Conservation (phyloP, 345 rosid species). For the Orychophragmus violaceus region DNA sequence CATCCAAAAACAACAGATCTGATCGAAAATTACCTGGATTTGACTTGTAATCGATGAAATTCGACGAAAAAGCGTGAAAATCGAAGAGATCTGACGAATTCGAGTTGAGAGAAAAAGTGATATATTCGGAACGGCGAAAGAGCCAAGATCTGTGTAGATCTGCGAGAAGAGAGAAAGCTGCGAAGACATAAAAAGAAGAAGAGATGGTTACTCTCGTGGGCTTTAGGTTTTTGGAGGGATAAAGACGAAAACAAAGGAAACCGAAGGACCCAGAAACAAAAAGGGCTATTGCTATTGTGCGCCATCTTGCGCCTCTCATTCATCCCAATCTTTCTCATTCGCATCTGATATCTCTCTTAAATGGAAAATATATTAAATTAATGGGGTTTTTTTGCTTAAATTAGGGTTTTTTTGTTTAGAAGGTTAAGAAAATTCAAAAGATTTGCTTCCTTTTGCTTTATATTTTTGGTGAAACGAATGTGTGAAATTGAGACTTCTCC, state of each 20-base stretch:
- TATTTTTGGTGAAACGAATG: background rate
- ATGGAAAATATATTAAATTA: background rate
- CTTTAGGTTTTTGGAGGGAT: constrained; percentile 15
- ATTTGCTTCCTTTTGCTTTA: background rate
- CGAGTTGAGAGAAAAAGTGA: background rate
- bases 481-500: background rate
- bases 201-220: background rate
- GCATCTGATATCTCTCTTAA: constrained; percentile 5
- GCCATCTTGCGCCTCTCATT: constrained; percentile 19
- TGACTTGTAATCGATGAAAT: background rate
- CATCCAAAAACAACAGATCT: background rate
- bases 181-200: constrained; percentile 11
- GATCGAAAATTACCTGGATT: constrained; percentile 8
- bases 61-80: constrained; percentile 4
- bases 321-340: constrained; percentile 4
- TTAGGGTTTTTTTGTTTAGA: background rate
- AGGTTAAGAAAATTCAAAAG: background rate
- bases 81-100: constrained; percentile 1
- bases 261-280: constrained; percentile 31
- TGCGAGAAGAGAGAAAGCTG: constrained; percentile 1
- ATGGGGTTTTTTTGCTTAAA: background rate
- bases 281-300: constrained; percentile 27
- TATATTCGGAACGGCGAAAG: background rate
- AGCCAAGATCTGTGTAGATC: constrained; percentile 1
- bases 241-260: constrained; percentile 28